Base-by-base conservation (phyloP, 306 rosid species). In the Abrus pulchellus region DNA sequence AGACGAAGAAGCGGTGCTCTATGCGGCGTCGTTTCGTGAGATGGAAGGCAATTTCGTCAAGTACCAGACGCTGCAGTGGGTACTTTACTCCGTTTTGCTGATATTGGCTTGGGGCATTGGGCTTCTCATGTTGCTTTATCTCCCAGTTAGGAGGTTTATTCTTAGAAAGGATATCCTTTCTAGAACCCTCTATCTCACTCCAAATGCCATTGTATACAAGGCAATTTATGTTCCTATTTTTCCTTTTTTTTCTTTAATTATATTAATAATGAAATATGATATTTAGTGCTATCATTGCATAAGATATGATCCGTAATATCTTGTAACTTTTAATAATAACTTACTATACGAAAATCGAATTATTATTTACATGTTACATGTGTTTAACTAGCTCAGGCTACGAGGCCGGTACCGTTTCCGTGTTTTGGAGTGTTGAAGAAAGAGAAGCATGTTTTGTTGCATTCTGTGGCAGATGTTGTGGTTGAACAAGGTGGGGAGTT, bases 41-140 rank as follows among this genome's bases (percentile, higher is more conserved):
- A 89, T 70, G 90, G 99, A 93, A 79, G 83, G 90, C 13, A 87
- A 48, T 56, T 95, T 87, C 41, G 83, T 95, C 2, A 93, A 88
- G 87, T 89, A 82, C 75, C 89, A 88, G 32, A 93, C 97, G 1
- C 77, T 90, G 10, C 91, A 81, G 41, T 95, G 97, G 99, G 87
- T 93, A 54, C 88, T 95, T 10, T 93, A 91, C 87, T 95, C 97
- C 1, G 43, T 84, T 33, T 84, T 93, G 76, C 71, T 95, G 67
- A 57, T 95, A 28, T 69, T 95, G 68, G 99, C 96, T 5, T 95
- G 94, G 97, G 99, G 99, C 45, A 77, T 95, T 73, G 99, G 98
- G 0, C 20, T 95, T 10, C 83, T 95, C 38, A 91, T 95, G 99
- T 59, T 94, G 85, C 80, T 94, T 27, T 93, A 94, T 87, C 59